These are phyloP conservation scores for Conringia planisiliqua DNA, from an alignment of 345 rosid genomes.

Conservation along the genomic window DNA sequence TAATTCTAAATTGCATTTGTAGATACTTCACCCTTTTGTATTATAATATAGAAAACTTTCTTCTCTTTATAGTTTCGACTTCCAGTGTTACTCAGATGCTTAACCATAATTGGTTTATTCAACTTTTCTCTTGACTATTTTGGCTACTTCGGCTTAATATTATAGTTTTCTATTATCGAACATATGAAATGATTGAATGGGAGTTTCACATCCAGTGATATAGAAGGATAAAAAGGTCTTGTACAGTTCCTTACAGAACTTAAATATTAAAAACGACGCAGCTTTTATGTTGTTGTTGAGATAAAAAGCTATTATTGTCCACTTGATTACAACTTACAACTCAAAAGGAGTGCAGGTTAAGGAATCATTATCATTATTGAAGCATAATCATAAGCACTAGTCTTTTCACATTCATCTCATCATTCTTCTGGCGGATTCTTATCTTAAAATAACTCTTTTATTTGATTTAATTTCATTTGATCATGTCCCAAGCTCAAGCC, in stretches of 20 bases:
- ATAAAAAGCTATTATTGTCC: conserved; percentile 13
- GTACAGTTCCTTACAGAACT: neutral
- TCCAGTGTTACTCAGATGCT: neutral
- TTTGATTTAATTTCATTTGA: neutral
- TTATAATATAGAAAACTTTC: conserved; percentile 4
- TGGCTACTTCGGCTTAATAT: neutral
- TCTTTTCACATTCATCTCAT: conserved; percentile 1
- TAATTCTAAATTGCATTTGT: conserved; percentile 3
- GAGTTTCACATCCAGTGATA: conserved; percentile 8
- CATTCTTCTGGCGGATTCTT: neutral
- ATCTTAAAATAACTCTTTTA: neutral
- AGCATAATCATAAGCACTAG: conserved; percentile 14
- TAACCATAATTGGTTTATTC: neutral
- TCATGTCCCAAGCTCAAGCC: neutral
- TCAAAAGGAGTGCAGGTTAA: conserved; percentile 21
- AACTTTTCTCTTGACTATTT: neutral
- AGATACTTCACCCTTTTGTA: conserved; percentile 14
- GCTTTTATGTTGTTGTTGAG: neutral
- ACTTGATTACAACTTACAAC: conserved; percentile 14
- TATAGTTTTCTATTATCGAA: neutral
- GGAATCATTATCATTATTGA: conserved; percentile 16
- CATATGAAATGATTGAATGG: conserved; percentile 15
- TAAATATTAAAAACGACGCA: neutral
- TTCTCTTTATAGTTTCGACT: neutral
- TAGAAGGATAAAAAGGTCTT: neutral